Evolutionary conservation across 495 filamentous ascomycete species (phyloP).

Genomic region (Neurospora sp.): DNA sequence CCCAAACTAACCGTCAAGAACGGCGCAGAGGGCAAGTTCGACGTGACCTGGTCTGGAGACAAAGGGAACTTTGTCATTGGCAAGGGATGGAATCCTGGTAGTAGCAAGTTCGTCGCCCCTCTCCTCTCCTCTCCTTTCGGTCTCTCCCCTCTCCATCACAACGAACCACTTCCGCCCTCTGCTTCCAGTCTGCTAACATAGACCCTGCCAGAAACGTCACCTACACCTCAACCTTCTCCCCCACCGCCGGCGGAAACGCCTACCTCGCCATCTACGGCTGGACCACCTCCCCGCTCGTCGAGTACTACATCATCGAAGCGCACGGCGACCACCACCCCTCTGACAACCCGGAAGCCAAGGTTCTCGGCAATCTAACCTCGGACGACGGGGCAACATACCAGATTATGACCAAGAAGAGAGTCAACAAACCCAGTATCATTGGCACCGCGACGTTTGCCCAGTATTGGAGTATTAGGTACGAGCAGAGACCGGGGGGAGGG

Average conservation of each 20-base stretch:
- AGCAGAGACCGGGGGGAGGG: constrained; percentile 23
- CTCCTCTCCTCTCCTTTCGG: background rate
- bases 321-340: constrained; percentile 48
- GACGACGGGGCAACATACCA: constrained; percentile 53
- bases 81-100: constrained; percentile 52
- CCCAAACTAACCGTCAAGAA: constrained; percentile 50
- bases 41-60: constrained; percentile 43
- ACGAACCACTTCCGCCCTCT: too few relatives aligned
- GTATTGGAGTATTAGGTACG: constrained; percentile 45
- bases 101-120: constrained; percentile 4
- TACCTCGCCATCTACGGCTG: constrained; percentile 47
- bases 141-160: too few relatives aligned
- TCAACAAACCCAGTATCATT: constrained; percentile 46
- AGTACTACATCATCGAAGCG: constrained; percentile 56
- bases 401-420: constrained; percentile 43
- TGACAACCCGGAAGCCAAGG: constrained; percentile 25
- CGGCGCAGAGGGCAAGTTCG: constrained; percentile 44
- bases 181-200: background rate
- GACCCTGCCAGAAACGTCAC: constrained; percentile 6
- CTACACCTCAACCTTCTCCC: constrained; percentile 14
- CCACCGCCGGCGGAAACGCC: constrained; percentile 13
- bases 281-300: constrained; percentile 51
- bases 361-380: constrained; percentile 41
- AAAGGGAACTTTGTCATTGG: constrained; percentile 56
- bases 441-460: constrained; percentile 53